These are phyloP conservation scores for Pythium rhizo-oryzae DNA, from an alignment of 352 stramenopile species.

Conservation along the genomic window DNA sequence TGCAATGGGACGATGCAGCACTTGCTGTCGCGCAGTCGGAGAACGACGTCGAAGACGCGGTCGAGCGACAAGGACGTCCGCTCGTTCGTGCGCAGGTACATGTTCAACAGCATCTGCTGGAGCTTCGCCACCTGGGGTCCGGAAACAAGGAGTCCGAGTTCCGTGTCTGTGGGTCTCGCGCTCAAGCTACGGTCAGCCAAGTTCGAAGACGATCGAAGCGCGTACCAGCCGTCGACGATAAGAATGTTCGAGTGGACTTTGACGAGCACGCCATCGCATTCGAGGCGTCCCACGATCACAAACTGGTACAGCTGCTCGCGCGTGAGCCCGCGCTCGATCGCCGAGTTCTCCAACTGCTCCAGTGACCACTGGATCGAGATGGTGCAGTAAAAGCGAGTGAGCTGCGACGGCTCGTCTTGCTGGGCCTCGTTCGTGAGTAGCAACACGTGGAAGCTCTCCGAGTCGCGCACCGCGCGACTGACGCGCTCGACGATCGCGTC, in stretches of 20 bases:
- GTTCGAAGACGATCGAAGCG: conserved; percentile 74
- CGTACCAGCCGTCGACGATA: conserved; percentile 73
- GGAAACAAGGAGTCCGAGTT: conserved; percentile 64
- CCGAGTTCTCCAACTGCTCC: conserved; percentile 63
- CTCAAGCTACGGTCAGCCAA: conserved; percentile 77
- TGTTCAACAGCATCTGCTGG: conserved; percentile 69
- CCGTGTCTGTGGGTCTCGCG: conserved; percentile 66
- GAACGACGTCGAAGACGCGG: conserved; percentile 9
- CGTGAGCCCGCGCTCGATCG: conserved; percentile 45
- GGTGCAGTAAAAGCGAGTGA: conserved; percentile 78
- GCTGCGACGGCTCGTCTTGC: conserved; percentile 74
- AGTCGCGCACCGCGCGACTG: conserved; percentile 35
- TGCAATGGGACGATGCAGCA: conserved; percentile 58
- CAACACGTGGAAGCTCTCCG: conserved; percentile 56
- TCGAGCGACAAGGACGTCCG: conserved; percentile 21
- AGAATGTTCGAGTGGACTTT: conserved; percentile 86
- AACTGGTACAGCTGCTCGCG: conserved; percentile 43
- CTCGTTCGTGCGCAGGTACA: conserved; percentile 53
- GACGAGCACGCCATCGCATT: conserved; percentile 50
- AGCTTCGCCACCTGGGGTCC: conserved; percentile 45
- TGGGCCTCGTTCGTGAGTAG: conserved; percentile 77
- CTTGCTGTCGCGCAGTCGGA: background rate
- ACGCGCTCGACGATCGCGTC: conserved; percentile 61
- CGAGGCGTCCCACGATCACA: conserved; percentile 53
- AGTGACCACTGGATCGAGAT: conserved; percentile 81